Evolutionary conservation across 495 filamentous ascomycete species (phyloP).

Genomic region (Trichocladium antarcticum): DNA sequence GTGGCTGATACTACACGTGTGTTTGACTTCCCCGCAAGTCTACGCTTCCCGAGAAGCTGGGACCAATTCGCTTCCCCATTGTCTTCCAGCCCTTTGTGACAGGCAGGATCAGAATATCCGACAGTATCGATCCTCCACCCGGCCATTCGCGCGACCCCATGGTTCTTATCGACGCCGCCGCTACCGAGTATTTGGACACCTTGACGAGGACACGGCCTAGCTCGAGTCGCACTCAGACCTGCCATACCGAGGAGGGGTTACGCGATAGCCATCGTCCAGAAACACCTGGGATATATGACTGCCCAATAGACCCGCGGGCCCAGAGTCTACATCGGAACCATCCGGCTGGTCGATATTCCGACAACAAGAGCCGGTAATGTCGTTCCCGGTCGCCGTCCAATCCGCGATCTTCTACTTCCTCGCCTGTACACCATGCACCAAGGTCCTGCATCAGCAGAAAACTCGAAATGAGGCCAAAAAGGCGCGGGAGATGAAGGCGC

Average conservation of each 20-base stretch:
- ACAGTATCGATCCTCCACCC: background rate
- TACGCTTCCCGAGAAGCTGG: background rate
- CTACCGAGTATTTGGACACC: background rate
- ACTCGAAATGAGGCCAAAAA: constrained; percentile 52
- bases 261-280: background rate
- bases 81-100: background rate
- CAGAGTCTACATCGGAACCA: background rate
- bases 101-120: background rate
- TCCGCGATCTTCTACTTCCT: constrained; percentile 80
- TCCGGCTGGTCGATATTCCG: background rate
- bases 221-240: too few species aligned
- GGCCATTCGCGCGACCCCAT: background rate
- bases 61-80: background rate
- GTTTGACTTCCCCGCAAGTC: background rate
- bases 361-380: constrained; percentile 32
- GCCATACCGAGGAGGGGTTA: too few species aligned
- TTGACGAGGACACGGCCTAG: too few species aligned
- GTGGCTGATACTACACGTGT: background rate
- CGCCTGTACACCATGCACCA: constrained; percentile 70
- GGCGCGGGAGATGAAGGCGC: constrained; percentile 48
- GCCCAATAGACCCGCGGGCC: background rate
- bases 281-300: background rate
- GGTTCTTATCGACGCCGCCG: background rate
- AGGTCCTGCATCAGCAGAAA: constrained; percentile 50
- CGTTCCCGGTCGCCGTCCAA: constrained; percentile 47